These are phyloP conservation scores for Aspergillus pseudoviridinutans DNA, from an alignment of 2,329 filamentous ascomycete species.

Conservation along the genomic window DNA sequence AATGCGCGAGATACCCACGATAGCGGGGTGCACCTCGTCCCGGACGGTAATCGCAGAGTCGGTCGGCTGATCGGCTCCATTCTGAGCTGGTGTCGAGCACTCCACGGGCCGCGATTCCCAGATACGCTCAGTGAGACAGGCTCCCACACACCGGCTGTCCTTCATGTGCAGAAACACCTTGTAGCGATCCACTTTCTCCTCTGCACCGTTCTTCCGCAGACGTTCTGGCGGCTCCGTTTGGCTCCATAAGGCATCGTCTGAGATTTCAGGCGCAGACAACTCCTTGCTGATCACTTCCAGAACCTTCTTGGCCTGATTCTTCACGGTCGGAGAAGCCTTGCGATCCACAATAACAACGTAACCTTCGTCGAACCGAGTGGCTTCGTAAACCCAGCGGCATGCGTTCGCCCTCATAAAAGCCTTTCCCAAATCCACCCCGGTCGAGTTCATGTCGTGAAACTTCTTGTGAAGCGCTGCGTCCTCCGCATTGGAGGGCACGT, in stretches of 20 bases:
- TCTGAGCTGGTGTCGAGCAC: conserved; percentile 17
- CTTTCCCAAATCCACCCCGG: conserved; percentile 59
- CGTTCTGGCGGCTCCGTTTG: conserved; percentile 40
- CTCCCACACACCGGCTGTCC: conserved; percentile 58
- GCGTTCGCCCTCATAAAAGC: conserved; percentile 52
- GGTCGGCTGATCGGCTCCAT: conserved; percentile 12
- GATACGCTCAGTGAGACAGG: conserved; percentile 60
- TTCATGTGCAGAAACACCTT: conserved; percentile 61
- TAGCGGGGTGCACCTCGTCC: conserved; percentile 42
- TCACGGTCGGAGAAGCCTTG: conserved; percentile 49
- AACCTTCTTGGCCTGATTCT: conserved; percentile 52
- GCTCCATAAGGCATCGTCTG: conserved; percentile 56
- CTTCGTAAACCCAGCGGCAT: conserved; percentile 50
- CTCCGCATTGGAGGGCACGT: conserved; percentile 58
- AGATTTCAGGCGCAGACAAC: conserved; percentile 57
- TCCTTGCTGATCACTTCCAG: conserved; percentile 61
- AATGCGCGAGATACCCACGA: conserved; percentile 62
- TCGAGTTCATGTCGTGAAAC: conserved; percentile 59
- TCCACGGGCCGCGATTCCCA: conserved; percentile 52
- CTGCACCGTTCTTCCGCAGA: conserved; percentile 26
- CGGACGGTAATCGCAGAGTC: conserved; percentile 46
- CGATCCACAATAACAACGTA: conserved; percentile 57
- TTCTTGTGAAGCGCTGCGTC: conserved; percentile 61
- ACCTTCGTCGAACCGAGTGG: conserved; percentile 45
- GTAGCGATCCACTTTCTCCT: conserved; percentile 48